phyloP scores from a whole-genome alignment of 768 basidiomycete species.

The Paxillus involutus region DNA sequence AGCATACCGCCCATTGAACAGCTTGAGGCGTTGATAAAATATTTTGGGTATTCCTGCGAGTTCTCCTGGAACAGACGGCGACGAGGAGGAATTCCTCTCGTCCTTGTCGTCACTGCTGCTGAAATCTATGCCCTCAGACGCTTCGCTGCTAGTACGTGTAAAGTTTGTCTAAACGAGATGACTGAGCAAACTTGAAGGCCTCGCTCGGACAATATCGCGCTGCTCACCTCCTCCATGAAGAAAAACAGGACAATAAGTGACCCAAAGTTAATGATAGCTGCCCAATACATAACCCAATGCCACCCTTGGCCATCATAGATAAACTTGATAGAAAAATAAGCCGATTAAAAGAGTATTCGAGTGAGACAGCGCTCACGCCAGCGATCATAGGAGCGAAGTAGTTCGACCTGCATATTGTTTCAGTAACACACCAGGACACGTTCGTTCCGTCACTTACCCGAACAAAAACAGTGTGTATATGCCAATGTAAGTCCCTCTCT shows the following conservation, averaged over 20 bases:
- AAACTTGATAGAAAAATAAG: slow-evolving; percentile 10
- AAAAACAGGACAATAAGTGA: slow-evolving; percentile 15
- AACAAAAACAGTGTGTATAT: slow-evolving; percentile 19
- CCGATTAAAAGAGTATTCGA: not conserved
- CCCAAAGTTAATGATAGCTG: slow-evolving; percentile 18
- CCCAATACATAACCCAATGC: slow-evolving; percentile 24
- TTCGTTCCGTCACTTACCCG: slow-evolving; percentile 6
- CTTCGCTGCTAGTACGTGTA: slow-evolving; percentile 16
- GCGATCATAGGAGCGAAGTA: slow-evolving; percentile 21
- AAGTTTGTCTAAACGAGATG: slow-evolving; percentile 12
- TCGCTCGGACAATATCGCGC: not conserved
- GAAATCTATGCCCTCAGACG: slow-evolving; percentile 6
- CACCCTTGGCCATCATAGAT: slow-evolving; percentile 20
- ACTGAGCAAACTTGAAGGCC: not conserved
- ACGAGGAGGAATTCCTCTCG: slow-evolving; percentile 9
- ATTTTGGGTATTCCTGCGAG: slow-evolving; percentile 14
- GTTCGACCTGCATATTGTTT: slow-evolving; percentile 12
- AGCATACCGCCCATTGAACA: slow-evolving; percentile 16
- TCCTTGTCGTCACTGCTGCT: slow-evolving; percentile 2
- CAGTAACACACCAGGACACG: not conserved
- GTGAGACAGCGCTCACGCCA: slow-evolving; percentile 9
- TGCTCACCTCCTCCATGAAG: slow-evolving; percentile 18
- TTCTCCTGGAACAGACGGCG: slow-evolving; percentile 6
- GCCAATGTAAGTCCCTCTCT: slow-evolving; percentile 19
- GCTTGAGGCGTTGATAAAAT: slow-evolving; percentile 8